Conservation (phyloP, 202 grass and related monocot genomes). For the Thinopyrum obtusiflorum region DNA sequence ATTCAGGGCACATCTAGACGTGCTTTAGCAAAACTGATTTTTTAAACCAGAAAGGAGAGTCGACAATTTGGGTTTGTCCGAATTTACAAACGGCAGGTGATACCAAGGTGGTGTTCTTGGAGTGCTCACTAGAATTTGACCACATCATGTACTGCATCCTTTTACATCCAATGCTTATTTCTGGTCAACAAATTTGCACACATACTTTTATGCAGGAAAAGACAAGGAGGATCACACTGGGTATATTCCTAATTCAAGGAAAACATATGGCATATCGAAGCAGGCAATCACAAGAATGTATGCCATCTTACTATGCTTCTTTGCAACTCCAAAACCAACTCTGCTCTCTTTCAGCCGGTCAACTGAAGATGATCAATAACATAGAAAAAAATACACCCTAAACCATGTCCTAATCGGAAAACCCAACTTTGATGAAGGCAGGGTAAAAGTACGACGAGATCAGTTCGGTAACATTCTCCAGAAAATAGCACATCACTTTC, state of each 20-base stretch:
- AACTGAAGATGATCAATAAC: neutral
- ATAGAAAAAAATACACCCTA: neutral
- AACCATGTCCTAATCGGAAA: neutral
- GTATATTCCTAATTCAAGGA: neutral
- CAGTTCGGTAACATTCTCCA: neutral
- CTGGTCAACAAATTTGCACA: neutral
- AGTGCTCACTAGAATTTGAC: neutral
- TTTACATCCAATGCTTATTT: neutral
- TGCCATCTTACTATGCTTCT: neutral
- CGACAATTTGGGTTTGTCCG: neutral
- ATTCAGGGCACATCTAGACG: too few relatives aligned
- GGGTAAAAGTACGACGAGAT: too few relatives aligned
- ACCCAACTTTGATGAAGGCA: neutral
- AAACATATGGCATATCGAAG: neutral
- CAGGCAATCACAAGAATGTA: neutral
- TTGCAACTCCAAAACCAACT: neutral
- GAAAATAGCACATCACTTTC: neutral
- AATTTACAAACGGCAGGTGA: neutral
- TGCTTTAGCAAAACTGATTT: too few relatives aligned
- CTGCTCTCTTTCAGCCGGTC: neutral
- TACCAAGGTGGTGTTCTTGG: slow-evolving; percentile 23
- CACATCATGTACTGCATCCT: neutral
- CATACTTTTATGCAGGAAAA: neutral
- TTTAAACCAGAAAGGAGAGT: neutral
- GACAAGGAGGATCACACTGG: neutral